Base-by-base conservation (phyloP, 2,329 filamentous ascomycete species). In the Penicillium sp. region DNA sequence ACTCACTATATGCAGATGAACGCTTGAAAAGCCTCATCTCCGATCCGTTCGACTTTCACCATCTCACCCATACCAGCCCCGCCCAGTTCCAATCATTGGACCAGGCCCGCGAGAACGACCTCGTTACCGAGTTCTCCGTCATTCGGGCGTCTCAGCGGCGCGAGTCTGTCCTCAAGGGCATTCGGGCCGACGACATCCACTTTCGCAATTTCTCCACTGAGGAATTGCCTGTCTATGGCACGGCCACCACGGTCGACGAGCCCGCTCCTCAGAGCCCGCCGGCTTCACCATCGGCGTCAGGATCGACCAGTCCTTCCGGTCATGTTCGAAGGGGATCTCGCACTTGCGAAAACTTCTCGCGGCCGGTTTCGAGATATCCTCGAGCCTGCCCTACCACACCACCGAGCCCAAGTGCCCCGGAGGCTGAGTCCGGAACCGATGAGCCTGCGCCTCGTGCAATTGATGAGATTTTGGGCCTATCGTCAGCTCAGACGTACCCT, bases 11-110 rank as follows among this genome's bases (percentile, higher is more conserved):
- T 52, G 34, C 51, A 73, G 69, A 68, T 54, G 64, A 68, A 44
- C 64, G 65, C 16, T 46, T 71, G 43, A 78, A 77, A 60, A 67
- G 65, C 34, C 68, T 69, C 47, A 84, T 84, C 42, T 84, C 81
- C 0, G 74, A 75, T 46, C 81, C 81, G 1, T 84, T 81, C 63
- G 78, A 81, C 56, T 84, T 84, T 59, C 79, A 83, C 51, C 81
- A 84, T 57, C 64, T 84, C 42, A 79, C 78, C 28, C 80, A 84
- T 58, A 80, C 79, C 23, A 74, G 75, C 46, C 74, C 76, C 20
- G 65, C 74, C 20, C 76, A 82, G 46, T 73, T 81, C 46, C 71
- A 76, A 26, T 69, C 69, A 3, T 64, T 82, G 16, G 74, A 79
- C 31, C 73, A 71, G 27, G 69, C 75, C 10, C 72, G 74, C 43